Evolutionary conservation across 305 asterid genomes (phyloP).

Genomic region (Fraxinus greggii): DNA sequence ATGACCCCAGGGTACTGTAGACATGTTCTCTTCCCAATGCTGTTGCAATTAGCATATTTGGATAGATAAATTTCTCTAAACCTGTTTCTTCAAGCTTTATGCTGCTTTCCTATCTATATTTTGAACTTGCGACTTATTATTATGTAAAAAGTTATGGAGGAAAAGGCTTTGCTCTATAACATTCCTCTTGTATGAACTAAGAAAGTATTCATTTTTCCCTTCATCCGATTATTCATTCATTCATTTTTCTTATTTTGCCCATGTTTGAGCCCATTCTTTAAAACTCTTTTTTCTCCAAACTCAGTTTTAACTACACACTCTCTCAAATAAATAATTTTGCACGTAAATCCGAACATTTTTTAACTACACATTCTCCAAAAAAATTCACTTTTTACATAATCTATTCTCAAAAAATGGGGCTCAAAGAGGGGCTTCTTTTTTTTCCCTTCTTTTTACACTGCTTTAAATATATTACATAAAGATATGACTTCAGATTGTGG

Average conservation of each 20-base stretch:
- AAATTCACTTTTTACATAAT: not conserved
- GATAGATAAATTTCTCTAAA: not conserved
- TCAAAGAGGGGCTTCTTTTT: not conserved
- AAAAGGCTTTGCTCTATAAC: not conserved
- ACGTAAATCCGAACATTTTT: too few relatives aligned
- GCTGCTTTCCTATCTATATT: not conserved
- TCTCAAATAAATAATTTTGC: not conserved
- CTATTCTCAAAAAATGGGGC: not conserved
- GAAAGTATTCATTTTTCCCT: not conserved
- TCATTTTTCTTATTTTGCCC: not conserved
- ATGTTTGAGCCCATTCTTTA: not conserved
- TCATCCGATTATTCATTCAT: not conserved
- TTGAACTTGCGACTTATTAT: not conserved
- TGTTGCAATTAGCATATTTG: not conserved
- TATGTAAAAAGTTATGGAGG: not conserved
- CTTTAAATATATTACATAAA: not conserved
- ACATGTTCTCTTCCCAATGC: not conserved
- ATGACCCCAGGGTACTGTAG: not conserved
- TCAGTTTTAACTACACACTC: not conserved
- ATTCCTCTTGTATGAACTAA: not conserved
- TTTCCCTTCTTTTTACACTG: not conserved
- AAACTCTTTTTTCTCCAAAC: not conserved
- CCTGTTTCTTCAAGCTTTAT: not conserved
- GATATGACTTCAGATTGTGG: slow-evolving; percentile 19
- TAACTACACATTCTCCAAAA: not conserved